Percentiles rank a stretch among this genome's conserved stretches.
Evolutionary conservation across 208 protist genomes (phyloP).

Genomic region (Phytomonas sp.): DNA sequence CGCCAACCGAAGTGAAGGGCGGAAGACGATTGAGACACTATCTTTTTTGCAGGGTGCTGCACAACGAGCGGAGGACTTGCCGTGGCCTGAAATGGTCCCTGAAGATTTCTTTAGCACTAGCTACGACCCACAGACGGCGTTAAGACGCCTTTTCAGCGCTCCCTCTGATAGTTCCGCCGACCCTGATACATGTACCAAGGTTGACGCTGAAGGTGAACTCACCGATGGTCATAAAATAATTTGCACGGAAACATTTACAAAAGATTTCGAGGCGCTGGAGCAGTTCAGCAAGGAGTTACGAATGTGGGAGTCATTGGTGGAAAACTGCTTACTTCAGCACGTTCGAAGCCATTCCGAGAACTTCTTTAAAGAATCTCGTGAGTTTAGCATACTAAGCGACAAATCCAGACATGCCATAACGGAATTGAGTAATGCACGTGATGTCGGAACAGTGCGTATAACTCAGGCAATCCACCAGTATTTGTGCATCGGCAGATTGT

Average conservation of each 20-base stretch:
- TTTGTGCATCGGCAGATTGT: conserved; percentile 52
- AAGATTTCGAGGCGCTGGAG: conserved; percentile 72
- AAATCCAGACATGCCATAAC: conserved; percentile 15
- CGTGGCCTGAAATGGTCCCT: conserved; percentile 57
- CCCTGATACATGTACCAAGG: not conserved
- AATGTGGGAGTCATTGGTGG: conserved; percentile 59
- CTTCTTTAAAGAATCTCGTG: conserved; percentile 68
- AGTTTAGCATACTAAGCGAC: conserved; percentile 44
- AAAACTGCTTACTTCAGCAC: conserved; percentile 70
- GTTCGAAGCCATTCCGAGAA: conserved; percentile 77
- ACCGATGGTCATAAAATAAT: not conserved
- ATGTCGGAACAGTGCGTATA: conserved; percentile 27
- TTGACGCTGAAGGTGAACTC: not conserved
- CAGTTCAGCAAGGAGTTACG: conserved; percentile 54
- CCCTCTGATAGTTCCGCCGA: not conserved
- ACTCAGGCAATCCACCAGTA: conserved; percentile 43
- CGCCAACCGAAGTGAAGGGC: conserved; percentile 43
- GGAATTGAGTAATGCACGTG: conserved; percentile 9
- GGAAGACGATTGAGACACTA: not conserved
- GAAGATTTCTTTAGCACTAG: conserved; percentile 35
- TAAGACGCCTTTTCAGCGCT: conserved; percentile 3
- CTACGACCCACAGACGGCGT: conserved; percentile 18
- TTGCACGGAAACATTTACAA: conserved; percentile 27
- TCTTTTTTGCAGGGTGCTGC: not conserved
- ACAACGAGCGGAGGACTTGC: conserved; percentile 17